Conservation (phyloP, 257 asterid genomes). For the Buddleja alternifolia region DNA sequence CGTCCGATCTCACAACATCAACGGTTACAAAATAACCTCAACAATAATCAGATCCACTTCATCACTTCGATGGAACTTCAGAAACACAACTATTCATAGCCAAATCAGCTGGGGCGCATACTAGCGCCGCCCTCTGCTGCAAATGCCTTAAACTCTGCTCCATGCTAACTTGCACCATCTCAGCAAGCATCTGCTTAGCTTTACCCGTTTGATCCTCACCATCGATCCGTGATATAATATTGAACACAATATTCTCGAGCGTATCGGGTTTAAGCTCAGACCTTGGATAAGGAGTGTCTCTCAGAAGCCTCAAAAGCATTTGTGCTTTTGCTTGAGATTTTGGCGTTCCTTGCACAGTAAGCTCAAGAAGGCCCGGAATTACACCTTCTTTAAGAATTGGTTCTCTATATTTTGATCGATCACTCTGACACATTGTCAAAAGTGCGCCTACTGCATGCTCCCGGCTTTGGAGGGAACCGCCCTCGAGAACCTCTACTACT, state of each 20-base stretch:
- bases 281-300: slow-evolving; percentile 83
- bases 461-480: slow-evolving; percentile 82
- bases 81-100: slow-evolving; percentile 51
- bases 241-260: slow-evolving; percentile 73
- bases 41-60: background rate
- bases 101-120: slow-evolving; percentile 67
- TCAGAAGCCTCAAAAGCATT: slow-evolving; percentile 60
- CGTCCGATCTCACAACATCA: too few relatives aligned
- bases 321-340: slow-evolving; percentile 81
- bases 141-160: slow-evolving; percentile 86
- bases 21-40: background rate
- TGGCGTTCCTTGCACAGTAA: slow-evolving; percentile 84
- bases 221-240: slow-evolving; percentile 74
- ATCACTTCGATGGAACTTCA: slow-evolving; percentile 59
- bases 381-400: slow-evolving; percentile 90
- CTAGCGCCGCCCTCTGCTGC: slow-evolving; percentile 73
- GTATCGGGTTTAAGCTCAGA: slow-evolving; percentile 76
- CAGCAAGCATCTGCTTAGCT: slow-evolving; percentile 90
- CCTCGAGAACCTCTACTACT: slow-evolving; percentile 83
- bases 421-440: slow-evolving; percentile 72
- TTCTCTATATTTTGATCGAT: slow-evolving; percentile 76
- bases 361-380: slow-evolving; percentile 94
- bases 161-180: slow-evolving; percentile 98
- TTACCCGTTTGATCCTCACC: slow-evolving; percentile 79
- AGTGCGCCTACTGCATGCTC: slow-evolving; percentile 92